Base-by-base conservation (phyloP, 805 yeast genomes). In the Nakazawaea peltata region DNA sequence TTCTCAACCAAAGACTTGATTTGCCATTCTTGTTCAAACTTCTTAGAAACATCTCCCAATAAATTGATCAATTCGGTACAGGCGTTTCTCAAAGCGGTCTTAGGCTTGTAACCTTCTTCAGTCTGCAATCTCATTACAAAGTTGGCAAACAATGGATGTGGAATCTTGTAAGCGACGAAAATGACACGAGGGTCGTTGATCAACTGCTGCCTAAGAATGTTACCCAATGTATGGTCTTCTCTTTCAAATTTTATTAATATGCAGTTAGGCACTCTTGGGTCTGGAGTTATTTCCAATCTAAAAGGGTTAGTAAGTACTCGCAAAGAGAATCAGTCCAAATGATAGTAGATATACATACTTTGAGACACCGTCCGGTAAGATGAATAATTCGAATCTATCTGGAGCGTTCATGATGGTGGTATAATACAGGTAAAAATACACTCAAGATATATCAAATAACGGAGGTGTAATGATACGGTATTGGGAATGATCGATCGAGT, bases 331-430 rank as follows among this genome's bases (percentile, higher is more conserved):
- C 10, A 24, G 12, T 29, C 22, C 7, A 8, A 26, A 27, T 21
- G 10, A 8, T 10, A 8, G 23, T 8, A 10, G 10, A 7, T 21
- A 21, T 13, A 69, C 84, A 23, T 67, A 79, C 84, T 92, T 92
- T 34, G 90, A 82, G 36, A 85, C 94, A 36, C 98, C 97, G 58
- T 92, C 99, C n/a, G 97, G 97, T 49, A 92, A 70, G 48, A 92
- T 75, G 56, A 92, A 92, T 27, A 92, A 75, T 68, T 92, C 99
- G 57, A 90, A 92, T 71, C 98, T 81, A 65, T 92, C 98, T 61
- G 99, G 99, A 52, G 97, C 97, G 65, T 92, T 92, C 98, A 92
- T 39, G 10, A n/a, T n/a, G n/a, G n/a, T n/a, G n/a, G n/a, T n/a
- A n/a, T n/a, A n/a, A 35, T 28, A n/a, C n/a, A n/a, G n/a, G n/a